Evolutionary conservation across 2,329 filamentous ascomycete species (phyloP), one percentile per base, ranked within the genome.

Genomic region (Sporothrix phasma): DNA sequence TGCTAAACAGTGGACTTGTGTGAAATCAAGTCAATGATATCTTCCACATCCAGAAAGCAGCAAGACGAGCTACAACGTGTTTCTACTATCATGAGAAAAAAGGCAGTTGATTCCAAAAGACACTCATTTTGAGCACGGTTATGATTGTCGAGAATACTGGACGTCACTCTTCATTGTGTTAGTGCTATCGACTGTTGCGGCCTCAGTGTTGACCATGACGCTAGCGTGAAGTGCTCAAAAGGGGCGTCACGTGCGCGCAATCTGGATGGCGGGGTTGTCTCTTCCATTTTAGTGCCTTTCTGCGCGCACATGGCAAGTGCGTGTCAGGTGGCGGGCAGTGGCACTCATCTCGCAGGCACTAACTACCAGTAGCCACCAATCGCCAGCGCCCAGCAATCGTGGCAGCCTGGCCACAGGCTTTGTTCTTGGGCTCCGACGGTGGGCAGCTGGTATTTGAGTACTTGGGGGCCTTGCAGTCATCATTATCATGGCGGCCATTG

Each of bases 381-480:
- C 17, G 24, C 24, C 26, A 22, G 19, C 43, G 13, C 1, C 19
- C 24, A 53, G 49, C 31, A 8, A 54, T 24, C 17, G 19, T 56
- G 51, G 51, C 31, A 56, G 51, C 51, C 51, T 56, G 51, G 51
- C 51, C 51, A 56, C 51, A 56, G 51, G 51, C 51, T 56, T 37
- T 15, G 31, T 56, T 56, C 51, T 26, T 54, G 49, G 29, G 10
- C 49, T 19, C 31, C 26, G 47, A 26, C 26, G 49, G 7, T 41
- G 60, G 39, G 22, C 31, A 39, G 11, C 22, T 49, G 24, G 24
- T 11, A 5, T 5, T 31, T 56, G 24, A 31, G 51, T 24, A 22
- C 3, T 61, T 34, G 37, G 19, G 19, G 61, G 61, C 24, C 46
- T 62, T 62, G 61, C 47, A 53, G n/a, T 49, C 60, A 53, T 62